Percentiles rank a stretch among this genome's conserved stretches.
phyloP scores from a whole-genome alignment of 2,329 filamentous ascomycete species.

The Zopfia rhizophila region DNA sequence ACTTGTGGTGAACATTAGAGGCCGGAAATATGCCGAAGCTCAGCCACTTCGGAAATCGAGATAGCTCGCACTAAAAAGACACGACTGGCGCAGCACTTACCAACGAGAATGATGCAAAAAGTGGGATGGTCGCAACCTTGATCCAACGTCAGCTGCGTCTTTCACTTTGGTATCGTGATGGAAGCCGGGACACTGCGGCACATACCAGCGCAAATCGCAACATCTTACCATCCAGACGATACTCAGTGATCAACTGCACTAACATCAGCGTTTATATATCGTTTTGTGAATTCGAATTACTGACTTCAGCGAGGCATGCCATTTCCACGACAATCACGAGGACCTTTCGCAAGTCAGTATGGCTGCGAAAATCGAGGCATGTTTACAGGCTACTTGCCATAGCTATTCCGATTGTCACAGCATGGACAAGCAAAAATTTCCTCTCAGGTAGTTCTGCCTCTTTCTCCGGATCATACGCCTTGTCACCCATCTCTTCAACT shows the following conservation, averaged over 20 bases:
- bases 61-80: slow-evolving; percentile 2
- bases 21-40: background rate
- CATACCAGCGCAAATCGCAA: slow-evolving; percentile 51
- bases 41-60: background rate
- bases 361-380: background rate
- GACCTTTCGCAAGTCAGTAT: slow-evolving; percentile 22
- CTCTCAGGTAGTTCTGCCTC: slow-evolving; percentile 34
- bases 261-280: slow-evolving; percentile 23
- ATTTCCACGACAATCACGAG: slow-evolving; percentile 43
- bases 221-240: slow-evolving; percentile 52
- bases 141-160: slow-evolving; percentile 29
- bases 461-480: slow-evolving; percentile 36
- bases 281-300: background rate
- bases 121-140: slow-evolving; percentile 46
- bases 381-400: slow-evolving; percentile 23
- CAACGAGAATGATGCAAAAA: slow-evolving; percentile 49
- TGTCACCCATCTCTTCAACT: slow-evolving; percentile 37
- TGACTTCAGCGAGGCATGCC: slow-evolving; percentile 40
- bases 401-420: slow-evolving; percentile 35
- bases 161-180: slow-evolving; percentile 20
- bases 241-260: slow-evolving; percentile 53
- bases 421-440: slow-evolving; percentile 36
- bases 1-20: background rate
- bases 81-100: slow-evolving; percentile 28
- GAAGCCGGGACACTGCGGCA: too few relatives aligned